phyloP scores from a whole-genome alignment of 108 stramenopile genomes.

The Epipyxis sp. region DNA sequence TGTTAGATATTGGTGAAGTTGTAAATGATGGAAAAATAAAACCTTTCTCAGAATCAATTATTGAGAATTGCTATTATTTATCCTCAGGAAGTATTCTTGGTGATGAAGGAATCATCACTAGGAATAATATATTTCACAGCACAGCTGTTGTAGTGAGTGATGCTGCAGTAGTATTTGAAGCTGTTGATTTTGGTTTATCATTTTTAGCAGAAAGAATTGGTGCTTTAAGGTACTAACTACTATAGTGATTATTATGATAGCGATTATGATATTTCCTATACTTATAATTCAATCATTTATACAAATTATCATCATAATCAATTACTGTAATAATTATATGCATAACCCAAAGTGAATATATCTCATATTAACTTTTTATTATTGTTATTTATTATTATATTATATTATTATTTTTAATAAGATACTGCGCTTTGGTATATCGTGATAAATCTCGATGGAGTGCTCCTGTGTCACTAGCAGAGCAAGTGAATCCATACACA shows the following conservation, averaged over 20 bases:
- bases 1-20: slow-evolving; percentile 24
- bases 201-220: slow-evolving; percentile 12
- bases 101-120: slow-evolving; percentile 11
- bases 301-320: too few relatives aligned
- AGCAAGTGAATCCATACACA: slow-evolving; percentile 21
- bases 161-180: slow-evolving; percentile 26
- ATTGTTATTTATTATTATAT: too few relatives aligned
- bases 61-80: slow-evolving; percentile 5
- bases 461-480: background rate
- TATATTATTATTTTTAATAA: too few relatives aligned
- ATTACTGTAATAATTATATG: too few relatives aligned
- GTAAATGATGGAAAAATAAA: background rate
- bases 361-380: too few relatives aligned
- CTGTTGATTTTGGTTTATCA: background rate
- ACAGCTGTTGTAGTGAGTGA: slow-evolving; percentile 5
- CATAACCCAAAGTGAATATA: too few relatives aligned
- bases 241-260: too few relatives aligned
- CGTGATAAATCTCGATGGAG: background rate
- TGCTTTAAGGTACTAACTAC: background rate
- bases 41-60: background rate
- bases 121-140: background rate
- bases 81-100: slow-evolving; percentile 21
- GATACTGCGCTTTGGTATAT: slow-evolving; percentile 17
- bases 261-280: too few relatives aligned
- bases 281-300: too few relatives aligned